These are phyloP conservation scores for Lavandula angustifolia DNA, from an alignment of 257 asterid species.

Conservation along the genomic window DNA sequence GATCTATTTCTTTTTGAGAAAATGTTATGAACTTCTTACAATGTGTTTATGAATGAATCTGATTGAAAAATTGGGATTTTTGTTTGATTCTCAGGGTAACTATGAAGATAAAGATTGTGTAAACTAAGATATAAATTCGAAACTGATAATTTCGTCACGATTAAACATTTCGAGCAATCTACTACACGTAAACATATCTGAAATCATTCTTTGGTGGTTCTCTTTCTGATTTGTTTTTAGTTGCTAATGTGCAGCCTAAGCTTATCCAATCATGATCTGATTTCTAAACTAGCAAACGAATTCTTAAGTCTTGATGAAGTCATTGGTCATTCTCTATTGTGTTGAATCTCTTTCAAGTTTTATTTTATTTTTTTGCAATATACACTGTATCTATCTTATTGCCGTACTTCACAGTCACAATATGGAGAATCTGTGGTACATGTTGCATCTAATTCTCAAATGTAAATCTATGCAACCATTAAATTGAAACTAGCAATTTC, in stretches of 20 bases:
- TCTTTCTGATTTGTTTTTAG: too few species aligned
- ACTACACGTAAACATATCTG: neutral
- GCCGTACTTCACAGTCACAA: neutral
- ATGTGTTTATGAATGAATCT: constrained; percentile 13
- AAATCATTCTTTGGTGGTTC: neutral
- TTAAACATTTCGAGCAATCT: constrained; percentile 14
- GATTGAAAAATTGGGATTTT: constrained; percentile 1
- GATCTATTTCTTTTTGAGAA: constrained; percentile 17
- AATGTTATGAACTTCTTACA: neutral
- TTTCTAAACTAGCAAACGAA: neutral
- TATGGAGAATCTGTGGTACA: constrained; percentile 45
- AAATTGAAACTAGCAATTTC: neutral
- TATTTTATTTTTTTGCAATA: neutral
- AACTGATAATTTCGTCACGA: neutral
- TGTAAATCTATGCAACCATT: neutral
- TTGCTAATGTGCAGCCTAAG: too few species aligned
- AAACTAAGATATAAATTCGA: neutral
- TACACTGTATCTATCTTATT: neutral
- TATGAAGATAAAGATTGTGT: neutral
- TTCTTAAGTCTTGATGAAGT: neutral
- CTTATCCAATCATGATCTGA: constrained; percentile 9
- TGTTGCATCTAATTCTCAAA: neutral
- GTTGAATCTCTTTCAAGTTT: neutral
- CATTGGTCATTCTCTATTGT: constrained; percentile 5
- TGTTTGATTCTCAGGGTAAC: constrained; percentile 1